A percentile compares a stretch with the other conserved stretches of the same genome.
These are phyloP conservation scores for Acephala macrosclerotiorum DNA, from an alignment of 2,329 filamentous ascomycete genomes.

Conservation along the genomic window DNA sequence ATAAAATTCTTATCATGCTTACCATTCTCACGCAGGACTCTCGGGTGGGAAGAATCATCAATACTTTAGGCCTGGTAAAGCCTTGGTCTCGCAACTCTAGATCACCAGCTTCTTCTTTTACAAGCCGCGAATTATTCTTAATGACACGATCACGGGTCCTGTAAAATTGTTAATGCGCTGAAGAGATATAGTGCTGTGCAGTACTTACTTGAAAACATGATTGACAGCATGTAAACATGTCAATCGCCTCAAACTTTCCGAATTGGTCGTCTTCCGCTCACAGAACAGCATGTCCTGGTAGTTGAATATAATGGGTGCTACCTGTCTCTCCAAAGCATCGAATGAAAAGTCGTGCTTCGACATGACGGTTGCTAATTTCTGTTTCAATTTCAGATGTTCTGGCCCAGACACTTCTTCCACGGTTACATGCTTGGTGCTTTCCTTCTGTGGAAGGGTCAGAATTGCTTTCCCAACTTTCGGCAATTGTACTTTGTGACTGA, in stretches of 20 bases:
- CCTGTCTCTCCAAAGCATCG: slow-evolving; percentile 64
- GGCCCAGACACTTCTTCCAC: slow-evolving; percentile 43
- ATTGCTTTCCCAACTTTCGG: slow-evolving; percentile 57
- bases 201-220: slow-evolving; percentile 81
- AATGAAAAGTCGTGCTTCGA: slow-evolving; percentile 63
- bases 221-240: slow-evolving; percentile 87
- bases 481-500: slow-evolving; percentile 51
- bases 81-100: slow-evolving; percentile 89
- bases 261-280: slow-evolving; percentile 73
- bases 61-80: slow-evolving; percentile 91
- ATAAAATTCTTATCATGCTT: slow-evolving; percentile 77
- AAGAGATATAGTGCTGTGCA: background rate
- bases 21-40: slow-evolving; percentile 84
- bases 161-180: slow-evolving; percentile 27
- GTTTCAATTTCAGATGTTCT: slow-evolving; percentile 69
- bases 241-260: slow-evolving; percentile 72
- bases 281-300: slow-evolving; percentile 85
- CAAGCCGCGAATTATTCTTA: slow-evolving; percentile 86
- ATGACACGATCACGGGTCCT: slow-evolving; percentile 88
- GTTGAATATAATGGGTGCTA: slow-evolving; percentile 78
- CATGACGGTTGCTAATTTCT: slow-evolving; percentile 66
- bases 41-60: slow-evolving; percentile 89
- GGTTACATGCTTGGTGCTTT: slow-evolving; percentile 40
- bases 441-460: slow-evolving; percentile 54
- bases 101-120: slow-evolving; percentile 69